Base-by-base conservation (phyloP, 495 filamentous ascomycete species). In the Darksidea phi region DNA sequence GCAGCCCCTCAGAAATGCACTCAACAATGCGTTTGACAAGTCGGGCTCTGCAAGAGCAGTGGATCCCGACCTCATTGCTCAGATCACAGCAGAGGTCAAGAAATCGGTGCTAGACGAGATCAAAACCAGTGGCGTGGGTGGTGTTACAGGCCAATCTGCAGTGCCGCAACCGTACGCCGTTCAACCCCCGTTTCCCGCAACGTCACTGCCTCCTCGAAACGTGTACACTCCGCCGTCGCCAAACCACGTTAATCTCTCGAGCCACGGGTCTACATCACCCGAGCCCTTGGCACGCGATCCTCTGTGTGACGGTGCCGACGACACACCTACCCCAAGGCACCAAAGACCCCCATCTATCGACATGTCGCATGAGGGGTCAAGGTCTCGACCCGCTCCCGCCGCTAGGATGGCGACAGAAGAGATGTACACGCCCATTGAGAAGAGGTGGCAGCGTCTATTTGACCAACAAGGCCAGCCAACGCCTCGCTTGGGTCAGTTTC, bases 391-490 rank as follows among this genome's bases (percentile, higher is more conserved):
- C 12, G 74, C 66, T 37, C 70, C 73, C 13, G 75, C 77, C n/a
- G 57, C 70, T 17, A 73, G 80, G 36, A 74, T 77, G 26, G 67
- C 74, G 26, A 80, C 81, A 26, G 76, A 75, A 20, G 72, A 73
- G 56, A 82, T 84, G 46, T 76, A 79, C 66, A 85, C 84, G 0
- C 82, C 83, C 1, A 69, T 88, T 47, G 85, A 88, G 70, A 80
- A 80, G 66, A 84, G 87, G 60, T 95, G 90, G 90, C 86, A 88
- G 0, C 81, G 79, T 24, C 69, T 95, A 15, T 94, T 95, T 69
- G 87, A 90, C 48, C 78, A 81, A 51, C 75, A 78, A 6, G 86
- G 85, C 2, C 77, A 82, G 50, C 82, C 90, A 7, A 94, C 88
- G 0, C 69, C 77, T 42, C 80, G 88, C 60, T 77, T 91, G 18